These are phyloP conservation scores for Dendrobium catenatum DNA, from an alignment of 106 monocot genomes.

Conservation along the genomic window DNA sequence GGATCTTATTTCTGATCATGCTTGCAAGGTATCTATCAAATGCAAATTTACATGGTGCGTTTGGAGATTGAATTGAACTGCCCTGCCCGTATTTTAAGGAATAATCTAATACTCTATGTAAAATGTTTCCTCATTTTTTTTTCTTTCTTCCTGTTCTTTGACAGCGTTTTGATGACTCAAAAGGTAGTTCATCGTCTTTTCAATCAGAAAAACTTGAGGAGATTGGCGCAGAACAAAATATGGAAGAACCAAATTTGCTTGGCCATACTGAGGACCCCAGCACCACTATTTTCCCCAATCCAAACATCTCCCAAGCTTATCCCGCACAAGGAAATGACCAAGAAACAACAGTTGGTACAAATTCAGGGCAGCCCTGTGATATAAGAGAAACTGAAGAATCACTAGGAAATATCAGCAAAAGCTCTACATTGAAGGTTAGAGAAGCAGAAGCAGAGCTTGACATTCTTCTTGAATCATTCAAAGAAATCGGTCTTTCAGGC, in stretches of 20 bases:
- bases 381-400: background rate
- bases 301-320: background rate
- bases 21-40: too few relatives aligned
- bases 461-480: conserved; percentile 31
- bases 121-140: background rate
- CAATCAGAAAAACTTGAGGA: conserved; percentile 2
- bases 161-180: conserved; percentile 5
- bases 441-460: conserved; percentile 43
- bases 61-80: too few relatives aligned
- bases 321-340: background rate
- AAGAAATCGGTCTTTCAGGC: background rate
- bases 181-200: background rate
- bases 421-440: conserved; percentile 8
- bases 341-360: background rate
- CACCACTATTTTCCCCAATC: background rate
- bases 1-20: too few relatives aligned
- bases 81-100: too few relatives aligned
- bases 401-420: background rate
- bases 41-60: too few relatives aligned
- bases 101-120: too few relatives aligned
- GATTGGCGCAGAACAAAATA: background rate
- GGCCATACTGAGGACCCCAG: background rate
- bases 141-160: background rate
- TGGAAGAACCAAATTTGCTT: background rate
- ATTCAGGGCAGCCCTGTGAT: too few relatives aligned